Evolutionary conservation across 2,329 filamentous ascomycete species (phyloP).

Genomic region (Penicillium sp.): DNA sequence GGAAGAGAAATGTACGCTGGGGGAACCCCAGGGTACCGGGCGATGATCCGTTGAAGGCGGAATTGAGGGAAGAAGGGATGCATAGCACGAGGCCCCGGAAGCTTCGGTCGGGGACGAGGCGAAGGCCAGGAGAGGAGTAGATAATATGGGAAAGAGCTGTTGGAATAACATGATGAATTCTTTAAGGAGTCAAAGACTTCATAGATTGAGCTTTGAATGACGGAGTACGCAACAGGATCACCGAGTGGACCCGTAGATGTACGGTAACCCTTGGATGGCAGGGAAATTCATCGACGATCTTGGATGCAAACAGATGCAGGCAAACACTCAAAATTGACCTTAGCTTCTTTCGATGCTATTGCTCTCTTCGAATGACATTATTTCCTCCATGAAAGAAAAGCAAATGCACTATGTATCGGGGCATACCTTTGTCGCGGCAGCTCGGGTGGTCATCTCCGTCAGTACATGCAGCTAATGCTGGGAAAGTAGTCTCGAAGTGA

Average conservation of each 20-base stretch:
- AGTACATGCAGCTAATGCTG: not conserved
- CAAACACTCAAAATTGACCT: not conserved
- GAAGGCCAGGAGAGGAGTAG: not conserved
- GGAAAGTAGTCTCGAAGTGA: not conserved
- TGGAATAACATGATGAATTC: not conserved
- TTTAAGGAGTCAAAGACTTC: not conserved
- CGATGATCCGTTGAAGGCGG: not conserved
- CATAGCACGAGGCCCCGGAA: not conserved
- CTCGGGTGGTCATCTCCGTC: not conserved
- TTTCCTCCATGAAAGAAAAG: not conserved
- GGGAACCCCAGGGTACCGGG: conserved; percentile 1
- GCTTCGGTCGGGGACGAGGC: not conserved
- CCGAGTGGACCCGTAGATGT: too few relatives aligned
- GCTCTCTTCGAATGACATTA: not conserved
- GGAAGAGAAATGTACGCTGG: conserved; percentile 7
- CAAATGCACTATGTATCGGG: not conserved
- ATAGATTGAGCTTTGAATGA: not conserved
- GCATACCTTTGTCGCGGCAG: not conserved
- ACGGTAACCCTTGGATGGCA: not conserved
- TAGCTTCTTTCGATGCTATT: not conserved
- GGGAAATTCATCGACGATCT: not conserved
- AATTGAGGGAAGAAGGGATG: not conserved
- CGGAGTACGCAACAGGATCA: not conserved
- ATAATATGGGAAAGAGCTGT: not conserved
- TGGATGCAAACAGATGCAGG: not conserved